Evolutionary conservation across 2,329 filamentous ascomycete species (phyloP).

Genomic region (Byssochlamys sp.): DNA sequence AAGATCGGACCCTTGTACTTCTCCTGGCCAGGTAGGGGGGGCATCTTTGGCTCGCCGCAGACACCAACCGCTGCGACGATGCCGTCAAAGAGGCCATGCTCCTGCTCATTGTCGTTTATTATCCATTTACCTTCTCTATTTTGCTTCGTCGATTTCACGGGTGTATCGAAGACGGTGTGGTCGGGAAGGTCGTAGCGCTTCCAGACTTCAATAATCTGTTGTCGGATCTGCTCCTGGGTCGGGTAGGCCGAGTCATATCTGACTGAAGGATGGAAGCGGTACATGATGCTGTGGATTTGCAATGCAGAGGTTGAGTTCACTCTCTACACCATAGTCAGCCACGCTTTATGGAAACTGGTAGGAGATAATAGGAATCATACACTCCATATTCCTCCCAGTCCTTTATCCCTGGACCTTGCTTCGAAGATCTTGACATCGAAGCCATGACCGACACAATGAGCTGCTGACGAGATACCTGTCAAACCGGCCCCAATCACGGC

Average conservation of each 20-base stretch:
- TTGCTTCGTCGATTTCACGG: constrained; percentile 60
- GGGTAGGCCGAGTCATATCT: constrained; percentile 70
- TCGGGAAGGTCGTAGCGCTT: constrained; percentile 61
- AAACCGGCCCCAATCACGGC: constrained; percentile 63
- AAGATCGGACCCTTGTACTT: constrained; percentile 62
- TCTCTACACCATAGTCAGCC: constrained; percentile 37
- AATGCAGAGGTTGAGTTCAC: constrained; percentile 75
- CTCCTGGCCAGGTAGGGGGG: constrained; percentile 59
- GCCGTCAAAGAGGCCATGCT: constrained; percentile 66
- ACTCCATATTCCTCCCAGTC: constrained; percentile 70
- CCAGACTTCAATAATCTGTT: constrained; percentile 64
- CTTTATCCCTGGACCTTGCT: constrained; percentile 51
- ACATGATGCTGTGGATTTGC: constrained; percentile 80
- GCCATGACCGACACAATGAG: constrained; percentile 75
- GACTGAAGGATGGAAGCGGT: constrained; percentile 74
- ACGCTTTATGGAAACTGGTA: neutral
- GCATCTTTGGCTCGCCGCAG: constrained; percentile 68
- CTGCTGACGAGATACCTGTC: constrained; percentile 66
- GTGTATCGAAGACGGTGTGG: constrained; percentile 62
- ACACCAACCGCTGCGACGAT: constrained; percentile 70
- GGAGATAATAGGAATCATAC: constrained; percentile 34
- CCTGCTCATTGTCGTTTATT: constrained; percentile 48
- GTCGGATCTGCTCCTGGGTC: constrained; percentile 62
- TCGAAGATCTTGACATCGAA: constrained; percentile 77
- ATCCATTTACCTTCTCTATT: constrained; percentile 64